Conservation (phyloP, 78 protist genomes). For the Dictyostelium purpureum region DNA sequence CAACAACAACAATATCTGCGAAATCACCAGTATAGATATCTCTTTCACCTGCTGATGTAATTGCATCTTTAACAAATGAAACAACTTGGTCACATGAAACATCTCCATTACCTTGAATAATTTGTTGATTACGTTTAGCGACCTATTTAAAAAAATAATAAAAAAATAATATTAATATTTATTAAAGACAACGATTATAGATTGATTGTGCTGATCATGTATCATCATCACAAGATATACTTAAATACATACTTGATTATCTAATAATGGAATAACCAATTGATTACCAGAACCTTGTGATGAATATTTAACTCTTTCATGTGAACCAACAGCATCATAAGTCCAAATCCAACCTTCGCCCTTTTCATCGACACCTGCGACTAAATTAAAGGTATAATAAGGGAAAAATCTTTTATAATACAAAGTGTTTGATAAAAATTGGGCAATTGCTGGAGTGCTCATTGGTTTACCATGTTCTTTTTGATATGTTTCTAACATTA, state of each 20-base stretch:
- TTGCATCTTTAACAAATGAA: constrained; percentile 90
- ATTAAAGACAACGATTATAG: neutral
- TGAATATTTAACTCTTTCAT: constrained; percentile 82
- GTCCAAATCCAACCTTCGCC: constrained; percentile 94
- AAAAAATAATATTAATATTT: neutral
- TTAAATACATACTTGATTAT: constrained; percentile 87
- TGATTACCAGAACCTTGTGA: constrained; percentile 93
- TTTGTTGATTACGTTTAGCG: constrained; percentile 41
- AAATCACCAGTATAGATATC: constrained; percentile 99
- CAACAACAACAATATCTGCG: constrained; percentile 90
- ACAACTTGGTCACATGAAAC: constrained; percentile 85
- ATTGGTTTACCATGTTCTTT: constrained; percentile 88
- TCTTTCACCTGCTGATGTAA: constrained; percentile 97
- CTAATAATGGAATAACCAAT: constrained; percentile 96
- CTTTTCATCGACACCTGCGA: constrained; percentile 86
- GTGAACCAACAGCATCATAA: constrained; percentile 98
- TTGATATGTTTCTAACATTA: constrained; percentile 60
- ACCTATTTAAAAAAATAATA: constrained; percentile 16
- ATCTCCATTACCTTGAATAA: constrained; percentile 53
- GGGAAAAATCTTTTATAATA: constrained; percentile 99
- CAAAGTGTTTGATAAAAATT: constrained; percentile 95
- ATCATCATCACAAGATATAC: no score
- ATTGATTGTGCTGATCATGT: neutral
- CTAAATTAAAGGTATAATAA: constrained; percentile 94
- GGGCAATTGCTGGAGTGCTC: constrained; percentile 91